These are phyloP conservation scores for Penicillium sp. DNA, from an alignment of 2,329 filamentous ascomycete species.

Conservation along the genomic window DNA sequence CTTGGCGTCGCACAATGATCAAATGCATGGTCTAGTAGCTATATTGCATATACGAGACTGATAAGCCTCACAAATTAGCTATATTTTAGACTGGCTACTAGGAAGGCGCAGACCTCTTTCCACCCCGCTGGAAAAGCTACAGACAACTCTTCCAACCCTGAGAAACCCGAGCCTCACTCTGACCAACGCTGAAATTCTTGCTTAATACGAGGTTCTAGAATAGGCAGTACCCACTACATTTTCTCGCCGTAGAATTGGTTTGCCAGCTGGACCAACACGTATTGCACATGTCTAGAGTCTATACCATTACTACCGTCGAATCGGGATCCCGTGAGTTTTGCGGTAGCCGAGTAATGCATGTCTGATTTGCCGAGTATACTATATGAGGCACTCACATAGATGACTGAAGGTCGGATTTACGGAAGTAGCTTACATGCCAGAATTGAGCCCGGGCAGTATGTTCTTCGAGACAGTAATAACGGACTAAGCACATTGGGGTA, in stretches of 20 bases:
- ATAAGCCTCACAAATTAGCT: not conserved
- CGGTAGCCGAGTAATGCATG: conserved; percentile 28
- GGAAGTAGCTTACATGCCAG: conserved; percentile 8
- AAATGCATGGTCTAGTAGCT: too few species aligned
- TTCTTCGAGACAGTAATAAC: conserved; percentile 1
- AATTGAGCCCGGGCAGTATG: conserved; percentile 14
- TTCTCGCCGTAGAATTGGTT: conserved; percentile 34
- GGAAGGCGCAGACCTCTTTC: too few species aligned
- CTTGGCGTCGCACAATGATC: too few species aligned
- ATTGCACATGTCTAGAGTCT: conserved; percentile 49
- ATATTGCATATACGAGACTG: too few species aligned
- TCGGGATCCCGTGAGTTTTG: conserved; percentile 35
- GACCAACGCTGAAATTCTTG: not conserved
- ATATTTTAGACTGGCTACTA: not conserved
- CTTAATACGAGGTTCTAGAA: conserved; percentile 12
- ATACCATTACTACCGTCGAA: conserved; percentile 50
- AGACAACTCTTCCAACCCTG: conserved; percentile 6
- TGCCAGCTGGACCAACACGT: conserved; percentile 25
- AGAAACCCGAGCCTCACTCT: not conserved
- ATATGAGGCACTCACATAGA: conserved; percentile 10
- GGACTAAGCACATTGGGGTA: conserved; percentile 11
- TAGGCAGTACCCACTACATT: conserved; percentile 28
- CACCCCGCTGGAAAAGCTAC: conserved; percentile 3
- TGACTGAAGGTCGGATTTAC: conserved; percentile 12
- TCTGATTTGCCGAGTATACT: conserved; percentile 32